Percentiles rank a stretch among this genome's conserved stretches.
These are phyloP conservation scores for Lactarius hengduanensis DNA, from an alignment of 768 basidiomycete genomes.

Conservation along the genomic window DNA sequence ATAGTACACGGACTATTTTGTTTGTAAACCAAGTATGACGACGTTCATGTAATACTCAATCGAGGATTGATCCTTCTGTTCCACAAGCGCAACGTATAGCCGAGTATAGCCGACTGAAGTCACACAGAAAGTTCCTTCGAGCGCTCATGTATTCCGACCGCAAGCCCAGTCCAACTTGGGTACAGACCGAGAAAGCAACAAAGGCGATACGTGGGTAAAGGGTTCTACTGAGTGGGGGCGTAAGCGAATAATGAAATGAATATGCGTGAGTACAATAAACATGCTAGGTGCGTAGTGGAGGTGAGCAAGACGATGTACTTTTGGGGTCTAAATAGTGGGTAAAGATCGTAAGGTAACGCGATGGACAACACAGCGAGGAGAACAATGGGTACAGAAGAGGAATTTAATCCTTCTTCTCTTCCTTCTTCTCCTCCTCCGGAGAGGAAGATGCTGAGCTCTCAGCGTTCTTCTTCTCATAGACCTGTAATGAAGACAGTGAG, in stretches of 20 bases:
- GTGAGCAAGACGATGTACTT: constrained; percentile 24
- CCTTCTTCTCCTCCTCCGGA: constrained; percentile 37
- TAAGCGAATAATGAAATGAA: constrained; percentile 6
- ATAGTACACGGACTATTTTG: not conserved
- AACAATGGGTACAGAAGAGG: not conserved
- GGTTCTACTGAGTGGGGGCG: constrained; percentile 29
- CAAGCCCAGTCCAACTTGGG: constrained; percentile 10
- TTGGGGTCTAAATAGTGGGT: constrained; percentile 27
- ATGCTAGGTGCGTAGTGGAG: constrained; percentile 22
- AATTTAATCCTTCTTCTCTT: constrained; percentile 85
- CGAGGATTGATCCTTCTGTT: no score
- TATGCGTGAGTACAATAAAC: constrained; percentile 27
- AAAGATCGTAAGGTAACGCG: constrained; percentile 20
- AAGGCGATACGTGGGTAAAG: not conserved
- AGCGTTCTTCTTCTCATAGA: constrained; percentile 88
- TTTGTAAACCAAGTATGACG: not conserved
- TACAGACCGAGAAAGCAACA: not conserved
- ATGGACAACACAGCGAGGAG: constrained; percentile 7
- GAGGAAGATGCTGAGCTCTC: constrained; percentile 48
- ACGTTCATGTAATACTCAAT: not conserved
- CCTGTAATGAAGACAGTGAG: constrained; percentile 29
- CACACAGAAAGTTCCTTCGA: not conserved
- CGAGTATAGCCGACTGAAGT: not conserved
- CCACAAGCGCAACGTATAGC: no score
- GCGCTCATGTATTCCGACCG: constrained; percentile 13